Base-by-base conservation (phyloP, 306 rosid species). In the Styphnolobium japonicum region DNA sequence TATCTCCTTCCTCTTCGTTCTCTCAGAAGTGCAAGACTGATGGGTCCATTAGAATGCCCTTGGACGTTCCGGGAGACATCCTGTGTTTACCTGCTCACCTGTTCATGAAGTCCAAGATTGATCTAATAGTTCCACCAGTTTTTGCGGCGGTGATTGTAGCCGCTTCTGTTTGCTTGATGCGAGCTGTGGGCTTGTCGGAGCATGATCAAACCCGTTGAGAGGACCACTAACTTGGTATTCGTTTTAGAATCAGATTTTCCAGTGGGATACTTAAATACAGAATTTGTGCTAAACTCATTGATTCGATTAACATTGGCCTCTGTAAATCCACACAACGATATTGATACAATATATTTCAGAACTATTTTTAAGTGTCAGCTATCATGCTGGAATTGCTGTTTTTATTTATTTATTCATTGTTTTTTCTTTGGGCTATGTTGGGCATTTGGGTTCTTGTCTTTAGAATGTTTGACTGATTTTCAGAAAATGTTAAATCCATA, bases 61-160 rank as follows among this genome's bases (percentile, higher is more conserved):
- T 86, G 51, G 97, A 90, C 37, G 57, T 80, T 16, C 94, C 98
- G 3, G 93, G 94, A 12, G 91, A 93, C 23, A 77, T 88, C 11
- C 61, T 95, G 11, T 95, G 96, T 81, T 75, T 91, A 43, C 96
- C 98, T 36, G 72, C 97, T n/a, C 81, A 60, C 11, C 63, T 87
- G 34, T 91, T 95, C 57, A 12, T 73, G 10, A 88, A 75, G 76
- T 90, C 97, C 5, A 84, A 71, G 64, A 16, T 89, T 76, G 98
- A 94, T 72, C 61, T 89, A 4, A 71, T 92, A 5, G 94, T 91
- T 39, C 97, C 97, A 9, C 95, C 97, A 0, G 52, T 92, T 23
- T 92, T 92, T 34, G 95, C 98, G 0, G 97, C 94, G 0, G 79
- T 81, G 0, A 89, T 89, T 43, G 98, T 92, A 16, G 91, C 95